A percentile compares a stretch with the other conserved stretches of the same genome.
phyloP scores from a whole-genome alignment of 768 basidiomycete species.

The Trametes maxima region DNA sequence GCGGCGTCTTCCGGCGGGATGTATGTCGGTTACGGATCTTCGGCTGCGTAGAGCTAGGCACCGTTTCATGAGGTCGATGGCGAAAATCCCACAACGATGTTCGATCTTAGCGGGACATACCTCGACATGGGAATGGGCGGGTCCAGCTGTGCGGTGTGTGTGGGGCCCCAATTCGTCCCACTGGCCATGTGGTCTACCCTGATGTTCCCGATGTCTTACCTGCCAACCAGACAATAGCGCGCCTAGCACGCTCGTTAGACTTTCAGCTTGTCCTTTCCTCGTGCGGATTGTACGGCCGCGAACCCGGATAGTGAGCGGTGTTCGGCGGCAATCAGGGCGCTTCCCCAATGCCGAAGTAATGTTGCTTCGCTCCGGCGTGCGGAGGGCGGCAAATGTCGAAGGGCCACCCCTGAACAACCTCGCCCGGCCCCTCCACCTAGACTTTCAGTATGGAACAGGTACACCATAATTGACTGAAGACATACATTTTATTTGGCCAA shows the following conservation, averaged over 20 bases:
- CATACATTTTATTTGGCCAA: background rate
- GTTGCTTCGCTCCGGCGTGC: background rate
- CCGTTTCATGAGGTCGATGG: background rate
- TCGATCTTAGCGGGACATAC: slow-evolving; percentile 1
- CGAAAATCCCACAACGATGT: background rate
- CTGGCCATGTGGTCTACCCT: background rate
- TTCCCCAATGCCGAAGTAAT: background rate
- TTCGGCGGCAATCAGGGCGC: background rate
- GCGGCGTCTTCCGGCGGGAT: background rate
- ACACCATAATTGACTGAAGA: background rate
- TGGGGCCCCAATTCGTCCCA: background rate
- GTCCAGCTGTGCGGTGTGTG: background rate
- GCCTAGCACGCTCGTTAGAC: background rate
- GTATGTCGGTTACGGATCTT: background rate
- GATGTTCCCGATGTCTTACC: no score
- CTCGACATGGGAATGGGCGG: background rate
- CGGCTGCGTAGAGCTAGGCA: background rate
- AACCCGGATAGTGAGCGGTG: background rate
- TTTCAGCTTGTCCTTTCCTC: background rate
- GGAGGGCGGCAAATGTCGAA: background rate
- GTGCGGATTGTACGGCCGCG: background rate
- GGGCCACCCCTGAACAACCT: background rate
- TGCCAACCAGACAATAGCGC: background rate
- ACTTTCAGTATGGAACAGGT: background rate
- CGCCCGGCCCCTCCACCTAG: slow-evolving; percentile 3